These are phyloP conservation scores for Nicotiana otophora DNA, from an alignment of 257 asterid species.

Conservation along the genomic window DNA sequence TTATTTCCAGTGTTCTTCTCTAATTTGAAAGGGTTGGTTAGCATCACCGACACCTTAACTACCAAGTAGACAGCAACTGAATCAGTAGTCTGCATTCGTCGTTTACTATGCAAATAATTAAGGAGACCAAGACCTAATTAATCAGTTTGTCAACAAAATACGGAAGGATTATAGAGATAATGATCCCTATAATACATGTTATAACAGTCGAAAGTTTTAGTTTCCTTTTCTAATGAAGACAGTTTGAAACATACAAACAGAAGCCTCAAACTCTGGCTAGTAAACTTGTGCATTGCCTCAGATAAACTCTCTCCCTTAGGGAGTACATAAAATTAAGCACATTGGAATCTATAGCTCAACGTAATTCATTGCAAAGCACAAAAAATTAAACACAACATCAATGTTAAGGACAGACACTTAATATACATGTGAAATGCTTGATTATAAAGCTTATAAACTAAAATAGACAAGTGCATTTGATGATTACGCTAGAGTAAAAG, in stretches of 20 bases:
- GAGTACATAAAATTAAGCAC: not conserved
- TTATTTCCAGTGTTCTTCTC: not conserved
- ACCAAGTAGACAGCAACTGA: not conserved
- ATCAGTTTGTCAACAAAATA: not conserved
- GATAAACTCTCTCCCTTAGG: not conserved
- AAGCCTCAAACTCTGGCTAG: not conserved
- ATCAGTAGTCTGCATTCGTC: not conserved
- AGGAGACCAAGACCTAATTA: not conserved
- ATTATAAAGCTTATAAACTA: not conserved
- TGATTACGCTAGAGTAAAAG: not conserved
- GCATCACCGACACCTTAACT: not conserved
- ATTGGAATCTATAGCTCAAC: not conserved
- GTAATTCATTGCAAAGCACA: not conserved
- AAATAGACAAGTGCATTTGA: slow-evolving; percentile 3
- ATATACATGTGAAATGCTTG: not conserved
- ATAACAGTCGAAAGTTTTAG: not conserved
- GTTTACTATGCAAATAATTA: slow-evolving; percentile 1
- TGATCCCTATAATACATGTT: not conserved
- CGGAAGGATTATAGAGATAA: not conserved
- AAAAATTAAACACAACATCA: not conserved
- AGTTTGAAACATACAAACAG: not conserved
- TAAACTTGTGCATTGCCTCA: not conserved
- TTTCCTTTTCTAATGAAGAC: not conserved
- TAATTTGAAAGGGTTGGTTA: not conserved
- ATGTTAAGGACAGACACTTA: not conserved